Evolutionary conservation across 768 basidiomycete species (phyloP).

Genomic region (Suillus lakei): DNA sequence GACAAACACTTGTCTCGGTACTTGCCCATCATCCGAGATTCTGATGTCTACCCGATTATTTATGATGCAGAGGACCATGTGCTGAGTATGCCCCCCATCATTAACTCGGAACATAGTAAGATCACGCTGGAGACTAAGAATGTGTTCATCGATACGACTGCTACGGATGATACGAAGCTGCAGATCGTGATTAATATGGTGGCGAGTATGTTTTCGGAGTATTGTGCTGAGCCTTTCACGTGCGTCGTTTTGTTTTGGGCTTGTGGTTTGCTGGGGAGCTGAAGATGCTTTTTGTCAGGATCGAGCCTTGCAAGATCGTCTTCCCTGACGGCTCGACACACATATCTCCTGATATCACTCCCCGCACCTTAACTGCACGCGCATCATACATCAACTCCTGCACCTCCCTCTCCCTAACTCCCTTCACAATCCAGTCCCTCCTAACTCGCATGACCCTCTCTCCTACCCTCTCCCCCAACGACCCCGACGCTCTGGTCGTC

Average conservation of each 20-base stretch:
- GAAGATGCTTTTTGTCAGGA: constrained; percentile 49
- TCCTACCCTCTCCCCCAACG: constrained; percentile 53
- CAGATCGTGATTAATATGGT: constrained; percentile 95
- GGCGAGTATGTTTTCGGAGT: constrained; percentile 97
- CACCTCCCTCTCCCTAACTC: constrained; percentile 78
- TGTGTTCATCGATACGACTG: constrained; percentile 96
- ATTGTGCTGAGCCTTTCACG: constrained; percentile 92
- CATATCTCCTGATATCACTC: constrained; percentile 83
- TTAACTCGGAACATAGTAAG: constrained; percentile 97
- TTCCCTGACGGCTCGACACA: constrained; percentile 75
- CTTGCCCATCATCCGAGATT: constrained; percentile 91
- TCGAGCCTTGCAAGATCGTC: constrained; percentile 91
- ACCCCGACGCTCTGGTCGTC: constrained; percentile 76
- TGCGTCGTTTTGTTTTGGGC: constrained; percentile 44
- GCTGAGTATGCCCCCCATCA: constrained; percentile 97
- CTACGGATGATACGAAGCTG: constrained; percentile 95
- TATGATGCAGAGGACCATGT: constrained; percentile 90
- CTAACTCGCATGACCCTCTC: constrained; percentile 85
- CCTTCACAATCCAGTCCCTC: constrained; percentile 69
- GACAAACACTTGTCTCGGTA: constrained; percentile 92
- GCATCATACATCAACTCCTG: constrained; percentile 96
- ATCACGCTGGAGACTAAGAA: constrained; percentile 93
- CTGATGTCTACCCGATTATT: constrained; percentile 96
- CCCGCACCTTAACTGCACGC: constrained; percentile 71
- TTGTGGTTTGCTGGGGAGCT: background rate